Base-by-base conservation (phyloP, 768 basidiomycete genomes). In the Collybiopsis confluens region DNA sequence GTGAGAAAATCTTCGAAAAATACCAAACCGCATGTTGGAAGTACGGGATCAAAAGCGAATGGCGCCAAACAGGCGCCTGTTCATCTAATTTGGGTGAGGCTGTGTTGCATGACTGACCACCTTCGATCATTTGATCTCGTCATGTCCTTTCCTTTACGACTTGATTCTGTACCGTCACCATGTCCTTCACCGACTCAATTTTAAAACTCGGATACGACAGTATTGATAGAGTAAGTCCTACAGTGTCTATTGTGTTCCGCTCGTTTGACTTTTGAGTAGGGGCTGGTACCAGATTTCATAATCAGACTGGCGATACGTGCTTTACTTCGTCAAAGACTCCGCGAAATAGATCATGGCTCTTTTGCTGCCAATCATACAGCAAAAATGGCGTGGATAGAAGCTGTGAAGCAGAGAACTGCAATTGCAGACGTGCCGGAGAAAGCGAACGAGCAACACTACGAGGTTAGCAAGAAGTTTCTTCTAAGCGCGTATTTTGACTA, bases 361-460 rank as follows among this genome's bases (percentile, higher is more conserved):
- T 75, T 83, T 46, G 78, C 79, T 44, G 77, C 74, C 11, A 85
- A 84, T 60, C 80, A 85, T 70, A 76, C 74, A 2, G 77, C 79
- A 11, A 88, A 88, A 62, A 84, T 86, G 81, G 67, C 75, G 47
- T 86, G 79, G 75, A 83, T 88, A 36, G 77, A 81, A 52, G 73
- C 62, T 46, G 78, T 86, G 23, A 75, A 77, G 20, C 68, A 71
- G 0, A 68, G 80, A 15, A 61, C 58, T 2, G 74, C 71, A 26
- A 86, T 87, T 55, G 85, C 85, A 2, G 82, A 80, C 55, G 73
- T 79, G 10, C 77, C 85, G 1, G 76, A 81, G 36, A 84, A 83
- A 61, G 86, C 85, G 18, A 88, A 89, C 58, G 82, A 88, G 61
- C 86, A 88, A 64, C 85, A 88, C 61, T 88, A 88, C 64, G 85